Percentiles rank a stretch among this genome's conserved stretches.
Conservation (phyloP, 768 basidiomycete species). For the Tylopilus rubrobrunneus region DNA sequence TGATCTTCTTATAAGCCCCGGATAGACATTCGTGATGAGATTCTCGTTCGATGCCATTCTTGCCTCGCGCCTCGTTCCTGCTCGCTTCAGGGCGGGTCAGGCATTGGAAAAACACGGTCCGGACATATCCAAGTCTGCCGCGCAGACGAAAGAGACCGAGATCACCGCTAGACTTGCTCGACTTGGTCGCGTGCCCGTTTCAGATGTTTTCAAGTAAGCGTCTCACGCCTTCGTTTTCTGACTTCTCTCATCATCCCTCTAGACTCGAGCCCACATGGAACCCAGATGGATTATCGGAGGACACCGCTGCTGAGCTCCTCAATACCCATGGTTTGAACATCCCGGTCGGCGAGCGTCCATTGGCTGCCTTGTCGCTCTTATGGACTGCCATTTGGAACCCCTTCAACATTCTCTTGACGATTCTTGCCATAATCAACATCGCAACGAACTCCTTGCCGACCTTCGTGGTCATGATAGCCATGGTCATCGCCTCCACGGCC, state of each 20-base stretch:
- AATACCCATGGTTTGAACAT: constrained; percentile 24
- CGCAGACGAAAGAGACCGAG: constrained; percentile 18
- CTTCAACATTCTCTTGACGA: constrained; percentile 31
- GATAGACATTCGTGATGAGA: constrained; percentile 20
- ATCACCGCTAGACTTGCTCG: constrained; percentile 23
- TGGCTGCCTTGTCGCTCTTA: constrained; percentile 26
- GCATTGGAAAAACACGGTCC: constrained; percentile 20
- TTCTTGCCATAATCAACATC: constrained; percentile 31
- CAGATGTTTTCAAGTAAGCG: constrained; percentile 24
- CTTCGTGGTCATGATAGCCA: constrained; percentile 33
- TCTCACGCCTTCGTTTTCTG: background rate
- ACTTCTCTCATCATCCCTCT: background rate
- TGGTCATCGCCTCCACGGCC: constrained; percentile 34
- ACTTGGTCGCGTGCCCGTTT: constrained; percentile 23
- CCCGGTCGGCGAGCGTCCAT: constrained; percentile 30
- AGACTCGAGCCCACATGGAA: constrained; percentile 28
- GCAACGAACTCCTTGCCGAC: constrained; percentile 32
- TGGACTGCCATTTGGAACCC: constrained; percentile 34
- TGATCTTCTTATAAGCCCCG: constrained; percentile 11
- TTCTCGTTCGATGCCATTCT: constrained; percentile 19
- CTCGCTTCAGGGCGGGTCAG: constrained; percentile 16
- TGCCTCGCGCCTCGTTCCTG: constrained; percentile 20
- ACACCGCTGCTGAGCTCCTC: constrained; percentile 16
- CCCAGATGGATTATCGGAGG: constrained; percentile 23
- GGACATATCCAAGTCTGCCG: constrained; percentile 18